Evolutionary conservation across 2,329 filamentous ascomycete species (phyloP).

Genomic region (Trichoderma afroharzianum): DNA sequence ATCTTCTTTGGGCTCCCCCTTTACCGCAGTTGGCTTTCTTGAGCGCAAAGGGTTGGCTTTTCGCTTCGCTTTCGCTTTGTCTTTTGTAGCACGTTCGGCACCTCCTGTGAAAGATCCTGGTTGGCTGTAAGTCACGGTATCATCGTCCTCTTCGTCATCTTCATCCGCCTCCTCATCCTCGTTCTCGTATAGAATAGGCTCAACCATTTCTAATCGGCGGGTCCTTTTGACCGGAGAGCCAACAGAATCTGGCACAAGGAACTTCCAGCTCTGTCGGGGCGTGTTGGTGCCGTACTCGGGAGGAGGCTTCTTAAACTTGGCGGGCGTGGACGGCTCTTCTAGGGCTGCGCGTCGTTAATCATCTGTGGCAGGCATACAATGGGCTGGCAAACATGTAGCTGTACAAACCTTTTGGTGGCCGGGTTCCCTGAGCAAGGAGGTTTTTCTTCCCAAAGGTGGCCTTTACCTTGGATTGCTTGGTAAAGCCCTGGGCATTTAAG

Average conservation of each 20-base stretch:
- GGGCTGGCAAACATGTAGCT: not conserved
- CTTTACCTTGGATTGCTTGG: constrained; percentile 20
- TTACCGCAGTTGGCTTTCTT: not conserved
- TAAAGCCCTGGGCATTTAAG: constrained; percentile 25
- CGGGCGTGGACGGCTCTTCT: not conserved
- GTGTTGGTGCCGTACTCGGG: not conserved
- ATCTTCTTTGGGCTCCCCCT: not conserved
- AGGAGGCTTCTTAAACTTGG: not conserved
- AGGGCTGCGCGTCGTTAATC: not conserved
- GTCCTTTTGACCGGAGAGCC: constrained; percentile 2
- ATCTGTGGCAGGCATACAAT: not conserved
- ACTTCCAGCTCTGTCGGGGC: constrained; percentile 2
- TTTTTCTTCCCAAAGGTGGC: constrained; percentile 26
- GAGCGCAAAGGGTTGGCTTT: not conserved
- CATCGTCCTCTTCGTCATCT: not conserved
- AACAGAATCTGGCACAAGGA: constrained; percentile 1
- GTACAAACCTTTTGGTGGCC: constrained; percentile 2
- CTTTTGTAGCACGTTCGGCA: not conserved
- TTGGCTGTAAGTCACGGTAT: not conserved
- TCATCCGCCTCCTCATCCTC: not conserved
- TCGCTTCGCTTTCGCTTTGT: not conserved
- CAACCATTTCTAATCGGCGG: not conserved
- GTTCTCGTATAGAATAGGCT: not conserved
- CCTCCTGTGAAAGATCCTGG: not conserved
- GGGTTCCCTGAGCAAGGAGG: constrained; percentile 23